phyloP scores from a whole-genome alignment of 2,329 filamentous ascomycete species.

The Penicillium sp. region DNA sequence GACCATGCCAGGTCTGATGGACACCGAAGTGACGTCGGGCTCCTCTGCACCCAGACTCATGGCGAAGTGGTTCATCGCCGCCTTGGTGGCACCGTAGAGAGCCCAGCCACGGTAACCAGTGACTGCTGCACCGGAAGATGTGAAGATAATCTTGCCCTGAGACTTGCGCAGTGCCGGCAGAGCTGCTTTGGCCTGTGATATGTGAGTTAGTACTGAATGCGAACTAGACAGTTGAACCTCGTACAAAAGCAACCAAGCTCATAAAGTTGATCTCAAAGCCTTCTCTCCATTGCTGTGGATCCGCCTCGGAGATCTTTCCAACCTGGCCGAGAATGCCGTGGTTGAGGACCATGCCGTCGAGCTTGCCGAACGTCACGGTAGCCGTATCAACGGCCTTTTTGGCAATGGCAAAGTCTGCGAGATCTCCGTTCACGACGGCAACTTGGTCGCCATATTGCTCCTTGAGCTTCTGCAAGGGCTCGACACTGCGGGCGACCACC shows the following conservation, averaged over 20 bases:
- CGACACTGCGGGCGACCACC: constrained; percentile 57
- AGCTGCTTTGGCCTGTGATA: constrained; percentile 30
- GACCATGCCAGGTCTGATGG: constrained; percentile 36
- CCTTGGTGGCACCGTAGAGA: constrained; percentile 40
- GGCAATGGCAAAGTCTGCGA: constrained; percentile 56
- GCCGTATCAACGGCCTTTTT: constrained; percentile 66
- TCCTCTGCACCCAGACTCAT: constrained; percentile 33
- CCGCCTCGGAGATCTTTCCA: constrained; percentile 65
- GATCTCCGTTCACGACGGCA: constrained; percentile 59
- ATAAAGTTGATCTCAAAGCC: constrained; percentile 86
- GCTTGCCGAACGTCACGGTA: constrained; percentile 64
- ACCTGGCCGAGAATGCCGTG: constrained; percentile 82
- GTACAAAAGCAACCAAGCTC: constrained; percentile 74
- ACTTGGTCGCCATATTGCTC: constrained; percentile 56
- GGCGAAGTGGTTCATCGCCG: constrained; percentile 37
- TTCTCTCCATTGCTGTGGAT: constrained; percentile 72
- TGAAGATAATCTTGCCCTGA: constrained; percentile 39
- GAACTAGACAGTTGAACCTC: constrained; percentile 5
- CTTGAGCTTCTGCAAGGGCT: constrained; percentile 56
- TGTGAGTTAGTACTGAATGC: constrained; percentile 10
- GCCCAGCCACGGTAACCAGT: constrained; percentile 37
- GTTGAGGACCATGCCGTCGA: constrained; percentile 86
- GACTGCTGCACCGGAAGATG: constrained; percentile 37
- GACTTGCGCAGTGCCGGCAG: constrained; percentile 34
- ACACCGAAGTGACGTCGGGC: constrained; percentile 29